Conservation (phyloP, 768 basidiomycete species). For the Leccinellum albellum region DNA sequence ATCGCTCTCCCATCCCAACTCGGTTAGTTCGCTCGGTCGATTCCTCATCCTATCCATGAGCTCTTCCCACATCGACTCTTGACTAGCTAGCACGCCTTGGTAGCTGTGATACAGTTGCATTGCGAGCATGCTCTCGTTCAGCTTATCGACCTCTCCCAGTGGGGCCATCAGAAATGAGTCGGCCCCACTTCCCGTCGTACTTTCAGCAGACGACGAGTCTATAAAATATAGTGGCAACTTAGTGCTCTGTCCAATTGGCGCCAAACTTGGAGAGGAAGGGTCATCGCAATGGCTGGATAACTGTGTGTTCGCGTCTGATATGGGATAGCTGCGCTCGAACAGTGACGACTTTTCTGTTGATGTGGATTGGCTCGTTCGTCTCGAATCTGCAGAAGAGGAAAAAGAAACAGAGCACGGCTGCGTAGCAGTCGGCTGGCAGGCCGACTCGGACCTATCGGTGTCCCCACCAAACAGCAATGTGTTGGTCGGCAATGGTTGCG, state of each 20-base stretch:
- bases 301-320: conserved; percentile 23
- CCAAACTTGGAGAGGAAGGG: conserved; percentile 18
- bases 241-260: conserved; percentile 1
- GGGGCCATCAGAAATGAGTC: conserved; percentile 37
- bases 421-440: conserved; percentile 15
- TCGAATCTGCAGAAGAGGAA: conserved; percentile 48
- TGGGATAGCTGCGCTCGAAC: conserved; percentile 28
- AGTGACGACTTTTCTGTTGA: conserved; percentile 34
- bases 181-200: conserved; percentile 31
- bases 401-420: conserved; percentile 51
- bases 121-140: conserved; percentile 60
- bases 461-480: conserved; percentile 22
- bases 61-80: conserved; percentile 78
- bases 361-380: conserved; percentile 26
- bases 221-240: conserved; percentile 39
- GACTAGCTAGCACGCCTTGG: conserved; percentile 57
- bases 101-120: conserved; percentile 71
- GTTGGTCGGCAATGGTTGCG: conserved; percentile 25
- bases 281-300: conserved; percentile 20
- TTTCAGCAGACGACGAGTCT: conserved; percentile 45
- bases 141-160: conserved; percentile 38
- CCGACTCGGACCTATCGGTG: conserved; percentile 22
- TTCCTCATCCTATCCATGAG: conserved; percentile 60
- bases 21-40: conserved; percentile 46
- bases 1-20: conserved; percentile 70